Base-by-base conservation (phyloP, 306 rosid genomes). In the Herpetospermum pedunculosum region DNA sequence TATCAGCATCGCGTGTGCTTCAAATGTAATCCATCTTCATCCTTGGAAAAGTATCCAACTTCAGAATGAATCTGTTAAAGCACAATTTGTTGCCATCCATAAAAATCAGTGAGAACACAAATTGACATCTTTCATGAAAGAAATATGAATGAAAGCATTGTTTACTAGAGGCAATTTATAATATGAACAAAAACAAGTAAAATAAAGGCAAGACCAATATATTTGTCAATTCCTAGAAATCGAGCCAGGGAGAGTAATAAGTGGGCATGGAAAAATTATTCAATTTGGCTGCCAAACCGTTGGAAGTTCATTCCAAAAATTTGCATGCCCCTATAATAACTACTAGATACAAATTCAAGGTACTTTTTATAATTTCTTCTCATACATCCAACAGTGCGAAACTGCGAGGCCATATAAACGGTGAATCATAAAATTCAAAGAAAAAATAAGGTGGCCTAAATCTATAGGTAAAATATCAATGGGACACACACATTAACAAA, bases 11-110 rank as follows among this genome's bases (percentile, higher is more conserved):
- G 46, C 77, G 65, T 69, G 49, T 63, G 49, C 35, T 77, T 77
- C 70, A 73, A 58, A 52, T 76, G 80, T 73, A 68, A 73, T 77
- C 60, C 80, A 75, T 76, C 83, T 81, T 84, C 78, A 40, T 83
- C 83, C 88, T 77, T 75, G 13, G 81, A 81, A 80, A 77, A 77
- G 80, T 73, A 77, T 75, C 76, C 77, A 70, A 63, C 70, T 74
- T 25, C 50, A 29, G 60, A 49, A 71, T 64, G 52, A 52, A 80
- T 62, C 75, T 62, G 53, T 18, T n/a, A 5, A 38, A 50, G 52
- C 74, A 80, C 14, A 63, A 18, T 65, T 55, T 9, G 41, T 10
- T 10, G 25, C 9, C n/a, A 8, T 34, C 52, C 29, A 48, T 6
- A 32, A 70, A 53, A 43, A 26, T 47, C 40, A 69, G 54, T 44